Base-by-base conservation (phyloP, 75 land plant genomes). In the Larix kaempferi region DNA sequence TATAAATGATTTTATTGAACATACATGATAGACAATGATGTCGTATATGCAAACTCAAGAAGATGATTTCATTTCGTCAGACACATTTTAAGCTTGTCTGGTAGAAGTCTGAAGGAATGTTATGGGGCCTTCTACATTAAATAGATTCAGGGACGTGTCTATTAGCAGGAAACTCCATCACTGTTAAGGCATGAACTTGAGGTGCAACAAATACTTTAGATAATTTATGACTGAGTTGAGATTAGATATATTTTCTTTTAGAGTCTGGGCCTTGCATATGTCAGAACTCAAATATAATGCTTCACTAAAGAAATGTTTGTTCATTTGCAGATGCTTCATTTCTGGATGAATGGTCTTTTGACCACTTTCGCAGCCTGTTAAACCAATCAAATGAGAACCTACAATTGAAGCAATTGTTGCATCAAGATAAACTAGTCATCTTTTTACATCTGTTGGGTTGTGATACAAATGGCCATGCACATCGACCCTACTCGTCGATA, bases 401-500 rank as follows among this genome's bases (percentile, higher is more conserved):
- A 61, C 80, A 83, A 49, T 63, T 89, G 75, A 80, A 82, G 73
- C 16, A 84, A 66, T 44, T 88, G 33, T 84, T 96, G 57, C 83
- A 79, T 57, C 87, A 87, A 69, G 98, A 94, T 81, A 86, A 89
- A 35, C 78, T 92, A 54, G 91, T 96, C 61, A 79, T 96, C 54
- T 96, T 96, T 78, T 78, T 96, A 72, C 99, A 96, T 78, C 81
- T 96, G 33, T 87, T 96, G 65, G 99, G 99, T 58, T 96, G 99
- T 86, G 99, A 96, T 77, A 92, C 97, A 49, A 96, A 96, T 84
- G 99, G 99, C 64, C 99, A 96, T 86, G 99, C 99, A 41, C 99
- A 96, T 84, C 84, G 95, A 35, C 99, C 99, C 54, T 92, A 82
- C 80, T 96, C 99, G 15, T 78, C 88, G 26, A 94, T 92, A 44